Conservation (phyloP, 352 stramenopile species). For the Phytophthora uliginosa region DNA sequence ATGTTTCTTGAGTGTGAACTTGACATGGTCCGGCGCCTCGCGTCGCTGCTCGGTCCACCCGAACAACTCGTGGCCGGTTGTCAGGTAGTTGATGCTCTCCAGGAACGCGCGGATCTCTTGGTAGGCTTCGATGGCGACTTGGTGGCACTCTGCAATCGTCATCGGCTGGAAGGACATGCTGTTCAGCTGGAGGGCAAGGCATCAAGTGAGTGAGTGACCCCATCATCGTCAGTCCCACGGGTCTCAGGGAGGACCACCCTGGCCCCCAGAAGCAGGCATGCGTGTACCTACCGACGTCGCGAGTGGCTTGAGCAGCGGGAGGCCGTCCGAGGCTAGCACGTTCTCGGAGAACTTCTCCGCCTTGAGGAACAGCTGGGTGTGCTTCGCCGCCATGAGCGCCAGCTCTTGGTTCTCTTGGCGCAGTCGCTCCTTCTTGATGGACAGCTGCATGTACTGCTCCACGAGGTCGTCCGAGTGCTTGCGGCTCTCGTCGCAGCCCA, state of each 20-base stretch:
- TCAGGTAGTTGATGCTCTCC: constrained; percentile 52
- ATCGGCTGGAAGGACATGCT: constrained; percentile 33
- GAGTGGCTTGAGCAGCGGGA: constrained; percentile 24
- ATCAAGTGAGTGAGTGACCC: constrained; percentile 19
- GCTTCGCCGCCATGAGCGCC: constrained; percentile 47
- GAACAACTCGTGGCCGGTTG: constrained; percentile 56
- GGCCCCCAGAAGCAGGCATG: constrained; percentile 12
- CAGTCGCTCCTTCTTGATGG: constrained; percentile 60
- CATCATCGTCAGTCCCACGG: constrained; percentile 14
- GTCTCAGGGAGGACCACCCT: constrained; percentile 17
- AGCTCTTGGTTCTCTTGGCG: constrained; percentile 61
- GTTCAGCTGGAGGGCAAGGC: constrained; percentile 14
- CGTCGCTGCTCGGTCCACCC: constrained; percentile 63
- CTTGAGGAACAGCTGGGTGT: constrained; percentile 53
- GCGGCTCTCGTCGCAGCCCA: constrained; percentile 15
- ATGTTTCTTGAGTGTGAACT: constrained; percentile 68
- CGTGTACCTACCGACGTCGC: constrained; percentile 24
- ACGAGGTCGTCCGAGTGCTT: constrained; percentile 32
- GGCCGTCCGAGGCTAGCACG: constrained; percentile 42
- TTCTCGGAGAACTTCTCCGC: constrained; percentile 24
- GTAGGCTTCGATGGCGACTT: constrained; percentile 47
- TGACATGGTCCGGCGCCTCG: constrained; percentile 47
- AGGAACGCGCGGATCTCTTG: constrained; percentile 55
- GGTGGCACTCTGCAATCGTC: constrained; percentile 52
- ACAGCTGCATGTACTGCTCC: constrained; percentile 64